Conservation (phyloP, 805 yeast genomes). For the Spathaspora sp. region DNA sequence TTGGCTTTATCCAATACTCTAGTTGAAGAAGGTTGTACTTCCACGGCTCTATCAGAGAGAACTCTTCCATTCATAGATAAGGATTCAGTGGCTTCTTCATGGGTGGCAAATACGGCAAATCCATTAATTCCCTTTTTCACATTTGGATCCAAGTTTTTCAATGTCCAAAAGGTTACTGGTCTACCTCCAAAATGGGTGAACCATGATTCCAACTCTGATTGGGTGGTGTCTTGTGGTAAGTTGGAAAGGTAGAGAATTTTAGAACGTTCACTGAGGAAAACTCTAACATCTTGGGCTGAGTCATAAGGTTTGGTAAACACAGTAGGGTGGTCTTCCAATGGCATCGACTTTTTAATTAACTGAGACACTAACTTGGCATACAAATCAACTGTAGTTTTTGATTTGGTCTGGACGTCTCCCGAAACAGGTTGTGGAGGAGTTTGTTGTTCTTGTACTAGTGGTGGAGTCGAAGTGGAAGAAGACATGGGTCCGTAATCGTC, state of each 20-base stretch:
- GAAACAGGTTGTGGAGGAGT: background rate
- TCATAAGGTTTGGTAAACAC: slow-evolving; percentile 75
- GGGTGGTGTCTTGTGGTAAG: slow-evolving; percentile 82
- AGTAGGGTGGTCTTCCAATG: slow-evolving; percentile 47
- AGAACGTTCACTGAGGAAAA: slow-evolving; percentile 68
- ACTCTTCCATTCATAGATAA: slow-evolving; percentile 76
- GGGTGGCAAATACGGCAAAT: slow-evolving; percentile 79
- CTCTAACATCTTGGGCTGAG: slow-evolving; percentile 64
- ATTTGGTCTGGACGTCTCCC: slow-evolving; percentile 31
- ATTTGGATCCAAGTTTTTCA: slow-evolving; percentile 48
- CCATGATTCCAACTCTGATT: slow-evolving; percentile 88
- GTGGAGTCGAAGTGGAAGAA: slow-evolving; percentile 8
- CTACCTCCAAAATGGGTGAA: slow-evolving; percentile 82
- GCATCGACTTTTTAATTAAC: slow-evolving; percentile 45
- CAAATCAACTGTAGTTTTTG: slow-evolving; percentile 42
- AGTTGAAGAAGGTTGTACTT: slow-evolving; percentile 83
- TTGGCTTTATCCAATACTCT: slow-evolving; percentile 76
- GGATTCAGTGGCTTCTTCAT: slow-evolving; percentile 82
- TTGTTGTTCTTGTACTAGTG: slow-evolving; percentile 1
- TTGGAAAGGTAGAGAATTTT: slow-evolving; percentile 78
- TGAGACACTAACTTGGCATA: slow-evolving; percentile 42
- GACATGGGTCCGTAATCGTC: slow-evolving; percentile 5
- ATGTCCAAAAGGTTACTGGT: slow-evolving; percentile 87
- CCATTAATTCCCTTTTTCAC: slow-evolving; percentile 49
- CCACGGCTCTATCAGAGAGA: slow-evolving; percentile 69